Evolutionary conservation across 2,329 filamentous ascomycete genomes (phyloP).

Genomic region (Fragosphaeria purpurea): DNA sequence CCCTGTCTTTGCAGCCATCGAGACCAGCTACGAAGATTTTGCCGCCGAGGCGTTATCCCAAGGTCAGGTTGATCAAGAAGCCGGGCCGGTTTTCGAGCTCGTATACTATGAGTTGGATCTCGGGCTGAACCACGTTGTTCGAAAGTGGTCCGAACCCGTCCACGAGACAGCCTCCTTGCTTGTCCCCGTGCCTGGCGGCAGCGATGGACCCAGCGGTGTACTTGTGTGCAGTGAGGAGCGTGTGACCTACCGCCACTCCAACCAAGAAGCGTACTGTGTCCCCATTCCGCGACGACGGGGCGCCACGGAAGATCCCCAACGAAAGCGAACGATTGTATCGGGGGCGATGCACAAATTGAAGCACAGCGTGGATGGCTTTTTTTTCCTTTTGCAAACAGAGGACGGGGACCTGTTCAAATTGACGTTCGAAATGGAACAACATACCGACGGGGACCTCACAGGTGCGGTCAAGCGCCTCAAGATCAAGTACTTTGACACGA

Average conservation of each 20-base stretch:
- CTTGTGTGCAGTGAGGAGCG: conserved; percentile 90
- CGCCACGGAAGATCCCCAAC: conserved; percentile 80
- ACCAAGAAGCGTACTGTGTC: conserved; percentile 80
- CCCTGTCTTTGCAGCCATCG: conserved; percentile 88
- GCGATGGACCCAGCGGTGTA: conserved; percentile 88
- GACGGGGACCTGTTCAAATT: conserved; percentile 97
- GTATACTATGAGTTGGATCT: conserved; percentile 98
- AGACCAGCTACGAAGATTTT: conserved; percentile 83
- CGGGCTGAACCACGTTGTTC: conserved; percentile 91
- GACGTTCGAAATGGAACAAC: conserved; percentile 80
- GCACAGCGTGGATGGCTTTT: conserved; percentile 73
- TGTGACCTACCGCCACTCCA: conserved; percentile 91
- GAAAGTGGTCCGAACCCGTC: conserved; percentile 91
- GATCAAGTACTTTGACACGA: conserved; percentile 97
- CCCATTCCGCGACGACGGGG: conserved; percentile 81
- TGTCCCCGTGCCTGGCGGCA: conserved; percentile 91
- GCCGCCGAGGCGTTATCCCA: conserved; percentile 88
- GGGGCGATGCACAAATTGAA: conserved; percentile 96
- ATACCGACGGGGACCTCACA: conserved; percentile 65
- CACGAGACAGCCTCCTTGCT: conserved; percentile 81
- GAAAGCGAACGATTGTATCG: conserved; percentile 77
- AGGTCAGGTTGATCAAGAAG: conserved; percentile 67
- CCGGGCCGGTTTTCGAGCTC: conserved; percentile 64
- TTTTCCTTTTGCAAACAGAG: conserved; percentile 90
- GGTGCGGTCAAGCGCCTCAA: conserved; percentile 75